Evolutionary conservation across 2,329 filamentous ascomycete species (phyloP).

Genomic region (Aspergillus neotritici): DNA sequence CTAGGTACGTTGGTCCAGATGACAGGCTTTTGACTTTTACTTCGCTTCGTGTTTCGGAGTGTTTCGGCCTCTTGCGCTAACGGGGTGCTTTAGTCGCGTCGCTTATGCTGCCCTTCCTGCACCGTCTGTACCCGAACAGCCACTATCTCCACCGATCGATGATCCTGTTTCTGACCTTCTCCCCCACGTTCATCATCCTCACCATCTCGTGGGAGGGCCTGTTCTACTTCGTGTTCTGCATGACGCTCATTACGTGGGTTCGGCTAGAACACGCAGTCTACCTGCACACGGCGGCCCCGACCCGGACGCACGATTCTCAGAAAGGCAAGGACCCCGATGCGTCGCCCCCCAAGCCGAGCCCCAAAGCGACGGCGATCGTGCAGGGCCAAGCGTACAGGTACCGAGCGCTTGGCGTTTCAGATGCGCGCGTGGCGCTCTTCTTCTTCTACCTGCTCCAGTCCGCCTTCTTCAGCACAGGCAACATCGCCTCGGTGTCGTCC

Average conservation of each 20-base stretch:
- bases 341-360: conserved; percentile 13
- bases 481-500: conserved; percentile 86
- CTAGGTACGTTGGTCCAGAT: conserved; percentile 50
- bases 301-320: conserved; percentile 1
- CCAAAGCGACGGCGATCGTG: conserved; percentile 32
- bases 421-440: conserved; percentile 83
- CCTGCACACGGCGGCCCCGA: conserved; percentile 29
- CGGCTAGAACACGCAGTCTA: conserved; percentile 79
- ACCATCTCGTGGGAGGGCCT: conserved; percentile 96
- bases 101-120: conserved; percentile 71
- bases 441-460: conserved; percentile 93
- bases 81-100: conserved; percentile 54
- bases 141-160: conserved; percentile 87
- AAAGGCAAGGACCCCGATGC: conserved; percentile 21
- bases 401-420: conserved; percentile 71
- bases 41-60: background rate
- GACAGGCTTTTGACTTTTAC: background rate
- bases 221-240: conserved; percentile 87
- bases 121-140: conserved; percentile 71
- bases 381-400: conserved; percentile 36
- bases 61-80: conserved; percentile 5
- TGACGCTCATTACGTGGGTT: conserved; percentile 81
- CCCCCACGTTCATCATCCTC: conserved; percentile 88
- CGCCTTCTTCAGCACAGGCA: conserved; percentile 94
- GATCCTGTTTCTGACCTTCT: conserved; percentile 86